Conservation (phyloP, 306 rosid genomes). For the Malus sylvestris region DNA sequence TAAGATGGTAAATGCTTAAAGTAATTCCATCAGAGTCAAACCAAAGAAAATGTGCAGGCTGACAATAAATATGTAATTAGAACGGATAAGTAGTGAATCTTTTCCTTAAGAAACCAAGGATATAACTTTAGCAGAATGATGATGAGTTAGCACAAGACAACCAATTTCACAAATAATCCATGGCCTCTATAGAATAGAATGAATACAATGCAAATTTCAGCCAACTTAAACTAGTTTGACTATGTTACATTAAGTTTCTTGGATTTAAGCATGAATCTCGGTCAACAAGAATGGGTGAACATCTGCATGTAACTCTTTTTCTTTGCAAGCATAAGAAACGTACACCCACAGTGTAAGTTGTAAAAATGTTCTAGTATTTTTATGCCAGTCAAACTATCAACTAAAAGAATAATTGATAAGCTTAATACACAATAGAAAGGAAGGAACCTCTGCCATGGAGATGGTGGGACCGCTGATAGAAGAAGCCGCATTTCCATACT, state of each 20-base stretch:
- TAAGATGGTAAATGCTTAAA: not conserved
- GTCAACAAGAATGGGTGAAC: not conserved
- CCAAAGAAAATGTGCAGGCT: not conserved
- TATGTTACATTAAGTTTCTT: not conserved
- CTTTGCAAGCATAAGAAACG: not conserved
- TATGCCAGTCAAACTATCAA: not conserved
- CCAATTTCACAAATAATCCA: not conserved
- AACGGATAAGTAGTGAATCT: too few relatives aligned
- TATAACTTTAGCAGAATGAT: not conserved
- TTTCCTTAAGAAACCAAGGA: not conserved
- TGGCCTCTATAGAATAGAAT: not conserved
- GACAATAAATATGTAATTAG: not conserved
- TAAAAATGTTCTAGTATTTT: not conserved
- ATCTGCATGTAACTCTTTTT: not conserved
- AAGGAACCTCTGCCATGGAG: conserved; percentile 78
- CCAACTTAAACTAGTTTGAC: not conserved
- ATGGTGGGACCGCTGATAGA: conserved; percentile 74
- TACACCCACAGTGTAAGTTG: not conserved
- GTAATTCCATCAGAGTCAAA: not conserved
- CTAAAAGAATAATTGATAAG: conserved; percentile 4
- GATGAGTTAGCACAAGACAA: not conserved
- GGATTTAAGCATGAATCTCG: not conserved
- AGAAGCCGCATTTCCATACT: conserved; percentile 75
- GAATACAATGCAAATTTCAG: not conserved
- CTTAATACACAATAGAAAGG: not conserved